A percentile compares a stretch with the other conserved stretches of the same genome.
Conservation (phyloP, 2,329 filamentous ascomycete genomes). For the Myriosclerotinia duriaeana region DNA sequence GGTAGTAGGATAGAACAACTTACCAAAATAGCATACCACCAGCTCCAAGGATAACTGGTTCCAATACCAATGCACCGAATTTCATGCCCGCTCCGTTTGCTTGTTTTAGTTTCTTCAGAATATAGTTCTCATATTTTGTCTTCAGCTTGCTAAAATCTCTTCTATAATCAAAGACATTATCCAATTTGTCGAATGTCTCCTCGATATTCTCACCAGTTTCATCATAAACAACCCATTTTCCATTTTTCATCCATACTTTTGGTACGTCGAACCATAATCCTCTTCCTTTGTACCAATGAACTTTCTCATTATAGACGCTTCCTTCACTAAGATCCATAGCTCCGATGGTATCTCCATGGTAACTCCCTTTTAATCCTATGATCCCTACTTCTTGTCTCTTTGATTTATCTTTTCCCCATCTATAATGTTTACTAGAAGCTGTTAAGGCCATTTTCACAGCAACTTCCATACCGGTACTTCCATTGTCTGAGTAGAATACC, state of each 20-base stretch:
- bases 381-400: constrained; percentile 59
- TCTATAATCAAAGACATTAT: constrained; percentile 60
- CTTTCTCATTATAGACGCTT: constrained; percentile 73
- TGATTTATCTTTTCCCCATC: constrained; percentile 51
- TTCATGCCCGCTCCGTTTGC: constrained; percentile 58
- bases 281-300: constrained; percentile 80
- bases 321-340: constrained; percentile 85
- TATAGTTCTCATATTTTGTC: constrained; percentile 58
- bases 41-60: constrained; percentile 77
- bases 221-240: constrained; percentile 59
- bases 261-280: constrained; percentile 84
- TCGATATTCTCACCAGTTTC: constrained; percentile 29
- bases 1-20: constrained; percentile 40
- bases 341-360: constrained; percentile 85
- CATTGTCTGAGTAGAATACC: constrained; percentile 81
- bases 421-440: constrained; percentile 65
- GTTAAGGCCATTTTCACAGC: constrained; percentile 82
- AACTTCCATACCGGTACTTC: constrained; percentile 80
- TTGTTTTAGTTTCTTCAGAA: constrained; percentile 53
- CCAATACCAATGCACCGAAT: constrained; percentile 76
- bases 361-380: constrained; percentile 74
- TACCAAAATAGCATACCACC: constrained; percentile 81
- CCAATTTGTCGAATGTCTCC: constrained; percentile 44
- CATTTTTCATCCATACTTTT: constrained; percentile 63
- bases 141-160: constrained; percentile 49